Evolutionary conservation across 805 yeast genomes (phyloP).

Genomic region (Wickerhamomyces bovis): DNA sequence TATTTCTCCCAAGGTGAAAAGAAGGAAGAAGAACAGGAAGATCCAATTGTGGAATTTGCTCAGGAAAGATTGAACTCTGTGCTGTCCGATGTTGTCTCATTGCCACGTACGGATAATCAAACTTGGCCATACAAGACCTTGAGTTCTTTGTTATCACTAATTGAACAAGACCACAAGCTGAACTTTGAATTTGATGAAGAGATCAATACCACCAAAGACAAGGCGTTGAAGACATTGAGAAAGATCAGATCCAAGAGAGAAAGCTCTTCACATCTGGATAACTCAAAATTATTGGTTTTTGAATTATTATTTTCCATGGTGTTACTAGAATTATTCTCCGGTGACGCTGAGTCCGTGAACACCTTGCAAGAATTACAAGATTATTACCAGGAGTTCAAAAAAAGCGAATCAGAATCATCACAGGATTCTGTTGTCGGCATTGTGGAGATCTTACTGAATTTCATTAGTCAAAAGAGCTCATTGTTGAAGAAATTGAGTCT

Average conservation of each 20-base stretch:
- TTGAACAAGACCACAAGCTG: slow-evolving; percentile 23
- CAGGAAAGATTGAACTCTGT: slow-evolving; percentile 65
- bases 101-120: slow-evolving; percentile 35
- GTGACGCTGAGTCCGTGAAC: slow-evolving; percentile 64
- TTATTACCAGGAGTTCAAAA: slow-evolving; percentile 44
- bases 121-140: slow-evolving; percentile 62
- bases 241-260: slow-evolving; percentile 33
- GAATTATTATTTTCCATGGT: slow-evolving; percentile 75
- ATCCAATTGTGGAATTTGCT: slow-evolving; percentile 36
- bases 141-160: slow-evolving; percentile 27
- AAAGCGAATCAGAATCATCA: slow-evolving; percentile 30
- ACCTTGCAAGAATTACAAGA: slow-evolving; percentile 66
- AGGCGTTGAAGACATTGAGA: slow-evolving; percentile 43
- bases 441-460: slow-evolving; percentile 53
- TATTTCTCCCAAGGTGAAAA: slow-evolving; percentile 22
- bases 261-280: slow-evolving; percentile 23
- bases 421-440: slow-evolving; percentile 44
- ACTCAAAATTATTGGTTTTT: slow-evolving; percentile 50
- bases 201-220: slow-evolving; percentile 39
- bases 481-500: slow-evolving; percentile 52
- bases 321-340: slow-evolving; percentile 68
- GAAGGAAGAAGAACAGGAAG: slow-evolving; percentile 9
- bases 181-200: slow-evolving; percentile 52
- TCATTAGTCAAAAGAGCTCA: slow-evolving; percentile 51
- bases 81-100: slow-evolving; percentile 48